Conservation (phyloP, 495 filamentous ascomycete species). For the Cercophora samala region DNA sequence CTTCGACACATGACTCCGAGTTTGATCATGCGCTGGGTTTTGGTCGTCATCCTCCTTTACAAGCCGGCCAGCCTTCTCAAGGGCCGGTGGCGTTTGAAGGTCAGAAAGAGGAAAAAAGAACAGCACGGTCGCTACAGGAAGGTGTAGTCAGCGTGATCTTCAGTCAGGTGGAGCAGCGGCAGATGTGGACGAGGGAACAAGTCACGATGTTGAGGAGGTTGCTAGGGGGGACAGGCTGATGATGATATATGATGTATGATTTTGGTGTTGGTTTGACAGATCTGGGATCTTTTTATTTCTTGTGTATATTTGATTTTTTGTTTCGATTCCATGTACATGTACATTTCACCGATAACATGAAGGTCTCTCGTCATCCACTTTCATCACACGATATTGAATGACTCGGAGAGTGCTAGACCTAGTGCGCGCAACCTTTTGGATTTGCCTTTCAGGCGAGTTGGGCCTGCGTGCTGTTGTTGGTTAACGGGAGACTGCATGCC, state of each 20-base stretch:
- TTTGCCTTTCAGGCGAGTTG: too few species aligned
- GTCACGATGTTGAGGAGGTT: background rate
- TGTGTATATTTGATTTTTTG: background rate
- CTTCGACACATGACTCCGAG: background rate
- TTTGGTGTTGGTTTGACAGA: background rate
- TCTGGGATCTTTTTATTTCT: background rate
- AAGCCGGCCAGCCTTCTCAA: background rate
- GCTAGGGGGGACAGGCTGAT: background rate
- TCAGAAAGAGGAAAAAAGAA: background rate
- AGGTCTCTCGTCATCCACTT: too few species aligned
- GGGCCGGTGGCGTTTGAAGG: background rate
- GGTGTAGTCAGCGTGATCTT: background rate
- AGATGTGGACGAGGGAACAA: background rate
- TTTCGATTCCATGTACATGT: background rate
- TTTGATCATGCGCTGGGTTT: background rate
- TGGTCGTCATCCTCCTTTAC: background rate
- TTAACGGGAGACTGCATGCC: too few species aligned
- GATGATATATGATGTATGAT: too few species aligned
- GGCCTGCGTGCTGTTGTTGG: too few species aligned
- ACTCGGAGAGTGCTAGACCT: too few species aligned
- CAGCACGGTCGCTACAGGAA: background rate
- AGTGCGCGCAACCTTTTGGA: too few species aligned
- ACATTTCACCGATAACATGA: background rate
- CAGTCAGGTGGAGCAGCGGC: background rate
- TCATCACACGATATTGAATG: too few species aligned